Evolutionary conservation across 768 basidiomycete genomes (phyloP).

Genomic region (Hypholoma sublateritium): DNA sequence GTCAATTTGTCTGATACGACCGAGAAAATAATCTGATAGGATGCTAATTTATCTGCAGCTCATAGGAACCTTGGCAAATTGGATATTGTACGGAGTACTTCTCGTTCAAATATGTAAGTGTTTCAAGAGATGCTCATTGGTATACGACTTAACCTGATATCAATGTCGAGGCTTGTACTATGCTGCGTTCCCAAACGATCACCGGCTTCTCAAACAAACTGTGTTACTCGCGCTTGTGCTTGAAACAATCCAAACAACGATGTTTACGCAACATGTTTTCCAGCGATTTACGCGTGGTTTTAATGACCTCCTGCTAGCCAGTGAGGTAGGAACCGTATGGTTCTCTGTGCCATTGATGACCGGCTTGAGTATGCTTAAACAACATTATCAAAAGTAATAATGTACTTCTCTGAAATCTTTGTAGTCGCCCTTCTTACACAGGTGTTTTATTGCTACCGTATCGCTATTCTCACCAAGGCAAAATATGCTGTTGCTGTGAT

Average conservation of each 20-base stretch:
- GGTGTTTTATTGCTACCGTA: not conserved
- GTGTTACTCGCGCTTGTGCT: not conserved
- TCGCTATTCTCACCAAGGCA: not conserved
- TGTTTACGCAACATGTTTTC: not conserved
- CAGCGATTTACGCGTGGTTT: not conserved
- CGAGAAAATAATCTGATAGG: not conserved
- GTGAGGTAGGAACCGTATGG: not conserved
- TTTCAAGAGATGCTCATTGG: not conserved
- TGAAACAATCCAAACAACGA: not conserved
- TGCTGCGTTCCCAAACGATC: not conserved
- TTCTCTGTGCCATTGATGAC: not conserved
- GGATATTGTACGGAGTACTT: not conserved
- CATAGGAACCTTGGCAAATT: not conserved
- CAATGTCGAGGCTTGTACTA: not conserved
- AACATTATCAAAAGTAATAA: not conserved
- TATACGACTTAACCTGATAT: not conserved
- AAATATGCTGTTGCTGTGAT: not conserved
- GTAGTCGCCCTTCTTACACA: not conserved
- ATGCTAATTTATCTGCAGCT: not conserved
- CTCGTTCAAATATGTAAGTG: not conserved
- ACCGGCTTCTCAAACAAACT: not conserved
- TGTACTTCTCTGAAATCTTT: not conserved
- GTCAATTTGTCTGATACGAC: not conserved
- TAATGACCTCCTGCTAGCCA: not conserved
- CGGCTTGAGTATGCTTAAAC: not conserved